Conservation (phyloP, 108 stramenopile genomes). For the Cyclostephanos tholiformis region DNA sequence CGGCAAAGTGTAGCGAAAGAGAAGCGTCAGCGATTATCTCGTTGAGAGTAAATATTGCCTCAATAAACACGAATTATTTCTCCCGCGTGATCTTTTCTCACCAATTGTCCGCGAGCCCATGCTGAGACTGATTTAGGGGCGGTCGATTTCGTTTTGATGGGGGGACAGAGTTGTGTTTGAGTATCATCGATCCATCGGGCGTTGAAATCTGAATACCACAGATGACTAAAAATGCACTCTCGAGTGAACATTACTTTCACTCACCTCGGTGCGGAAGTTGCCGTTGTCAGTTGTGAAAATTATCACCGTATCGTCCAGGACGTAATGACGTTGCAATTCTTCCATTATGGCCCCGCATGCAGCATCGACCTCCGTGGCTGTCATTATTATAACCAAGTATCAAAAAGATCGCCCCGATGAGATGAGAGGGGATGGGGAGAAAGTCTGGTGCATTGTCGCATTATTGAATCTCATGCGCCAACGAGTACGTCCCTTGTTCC, state of each 20-base stretch:
- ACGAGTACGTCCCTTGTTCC: conserved; percentile 70
- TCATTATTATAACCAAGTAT: no score
- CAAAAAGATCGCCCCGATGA: no score
- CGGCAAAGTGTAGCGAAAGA: no score
- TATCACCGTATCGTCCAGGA: conserved; percentile 66
- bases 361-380: conserved; percentile 45
- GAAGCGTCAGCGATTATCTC: background rate
- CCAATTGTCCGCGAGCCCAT: conserved; percentile 52
- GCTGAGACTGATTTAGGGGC: conserved; percentile 1
- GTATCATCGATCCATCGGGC: no score
- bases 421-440: no score
- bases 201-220: no score
- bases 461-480: conserved; percentile 62
- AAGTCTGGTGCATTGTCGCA: conserved; percentile 54
- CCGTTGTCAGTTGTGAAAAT: conserved; percentile 92
- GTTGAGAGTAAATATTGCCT: background rate
- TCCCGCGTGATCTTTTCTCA: conserved; percentile 8
- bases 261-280: conserved; percentile 59
- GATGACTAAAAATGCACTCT: no score
- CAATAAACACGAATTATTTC: no score
- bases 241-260: no score
- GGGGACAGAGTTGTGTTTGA: no score
- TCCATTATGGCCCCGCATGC: conserved; percentile 59
- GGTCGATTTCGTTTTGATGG: no score
- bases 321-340: conserved; percentile 56